Evolutionary conservation across 805 yeast genomes (phyloP), one percentile per base, ranked within the genome.

Genomic region (Pichia paraexigua): DNA sequence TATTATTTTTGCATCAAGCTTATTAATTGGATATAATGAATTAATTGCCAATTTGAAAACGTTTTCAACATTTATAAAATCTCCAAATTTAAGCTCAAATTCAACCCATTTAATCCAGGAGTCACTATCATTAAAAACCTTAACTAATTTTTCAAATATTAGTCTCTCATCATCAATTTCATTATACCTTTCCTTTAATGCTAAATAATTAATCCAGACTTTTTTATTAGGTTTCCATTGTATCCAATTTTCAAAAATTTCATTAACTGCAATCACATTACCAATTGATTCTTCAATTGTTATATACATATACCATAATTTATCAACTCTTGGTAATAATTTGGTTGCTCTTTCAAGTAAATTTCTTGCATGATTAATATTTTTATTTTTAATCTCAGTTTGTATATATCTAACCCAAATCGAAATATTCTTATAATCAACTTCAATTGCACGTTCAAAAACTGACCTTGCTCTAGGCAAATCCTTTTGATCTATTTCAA

Each of bases 321-420:
- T 91, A 59, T 85, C 91, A 5, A 85, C 82, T 25, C 87, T 72
- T 0, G 98, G 98, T 25, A 91, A 69, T 0, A 80, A 65, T 2
- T 81, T 76, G 0, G 86, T 82, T 0, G 89, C 95, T 43, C 97
- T 71, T 48, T 89, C 90, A 30, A 92, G 70, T 27, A 94, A 60
- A 62, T 92, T 91, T 58, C 96, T 71, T 0, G 97, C 97, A 68
- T 91, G 97, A 60, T 88, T 89, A 50, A 89, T 75, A 58, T 85
- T 88, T 55, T 80, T 78, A 40, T 76, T 73, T 54, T 82, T 78
- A 43, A 91, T 69, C 68, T 94, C 98, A 40, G 81, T 65, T 60
- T 88, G 90, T 12, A 87, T 78, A 65, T 94, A 92, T 21, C 87
- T 75, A 4, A 83, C 73, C 98, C 99, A 92, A 47, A 92, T 66